Evolutionary conservation across 2,329 filamentous ascomycete genomes (phyloP).

Genomic region (Penicillium sp.): DNA sequence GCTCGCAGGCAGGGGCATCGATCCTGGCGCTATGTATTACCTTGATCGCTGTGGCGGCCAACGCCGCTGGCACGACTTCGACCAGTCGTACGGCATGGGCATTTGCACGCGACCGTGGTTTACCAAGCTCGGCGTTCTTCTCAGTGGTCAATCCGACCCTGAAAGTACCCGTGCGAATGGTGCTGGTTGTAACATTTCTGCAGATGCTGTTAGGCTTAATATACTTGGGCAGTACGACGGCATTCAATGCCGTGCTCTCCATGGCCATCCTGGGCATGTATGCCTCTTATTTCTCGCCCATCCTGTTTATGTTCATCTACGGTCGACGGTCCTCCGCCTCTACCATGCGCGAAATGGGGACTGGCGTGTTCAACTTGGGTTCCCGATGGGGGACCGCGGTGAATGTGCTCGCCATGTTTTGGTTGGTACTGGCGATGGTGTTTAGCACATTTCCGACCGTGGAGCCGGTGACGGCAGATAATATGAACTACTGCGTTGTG

Average conservation of each 20-base stretch:
- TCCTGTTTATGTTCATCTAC: conserved; percentile 34
- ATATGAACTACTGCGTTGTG: conserved; percentile 23
- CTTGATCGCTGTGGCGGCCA: conserved; percentile 16
- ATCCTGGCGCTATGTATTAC: conserved; percentile 15
- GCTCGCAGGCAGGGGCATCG: conserved; percentile 12
- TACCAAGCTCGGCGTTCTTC: conserved; percentile 46
- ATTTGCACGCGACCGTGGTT: conserved; percentile 52
- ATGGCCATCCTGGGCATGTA: conserved; percentile 51
- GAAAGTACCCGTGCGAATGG: conserved; percentile 48
- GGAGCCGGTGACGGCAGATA: conserved; percentile 17
- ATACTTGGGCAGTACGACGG: conserved; percentile 45
- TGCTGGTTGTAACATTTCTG: conserved; percentile 44
- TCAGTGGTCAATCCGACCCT: conserved; percentile 40
- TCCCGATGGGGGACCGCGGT: conserved; percentile 13
- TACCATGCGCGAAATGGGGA: conserved; percentile 4
- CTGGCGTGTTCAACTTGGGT: conserved; percentile 13
- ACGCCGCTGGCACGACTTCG: conserved; percentile 19
- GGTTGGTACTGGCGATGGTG: conserved; percentile 19
- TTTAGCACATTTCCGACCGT: conserved; percentile 24
- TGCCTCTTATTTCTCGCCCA: conserved; percentile 48
- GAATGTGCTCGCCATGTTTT: conserved; percentile 13
- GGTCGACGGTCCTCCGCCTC: conserved; percentile 7
- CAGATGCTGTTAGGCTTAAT: conserved; percentile 49
- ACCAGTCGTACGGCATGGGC: conserved; percentile 42
- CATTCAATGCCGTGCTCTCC: conserved; percentile 44